phyloP scores from a whole-genome alignment of 1,284 basidiomycete genomes.

The Hemileccinum hortonii region DNA sequence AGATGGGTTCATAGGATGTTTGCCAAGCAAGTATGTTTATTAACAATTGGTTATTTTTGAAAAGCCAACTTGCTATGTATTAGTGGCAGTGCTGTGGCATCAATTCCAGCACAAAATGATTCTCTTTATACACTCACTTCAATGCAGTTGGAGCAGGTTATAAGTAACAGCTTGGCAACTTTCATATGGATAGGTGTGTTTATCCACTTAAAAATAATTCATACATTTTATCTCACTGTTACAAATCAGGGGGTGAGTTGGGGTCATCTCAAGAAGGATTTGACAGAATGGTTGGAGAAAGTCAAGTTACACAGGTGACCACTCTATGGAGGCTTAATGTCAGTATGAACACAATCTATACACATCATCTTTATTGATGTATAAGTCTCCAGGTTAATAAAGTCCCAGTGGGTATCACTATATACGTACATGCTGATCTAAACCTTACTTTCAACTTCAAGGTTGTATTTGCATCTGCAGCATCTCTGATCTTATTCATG shows the following conservation, averaged over 20 bases:
- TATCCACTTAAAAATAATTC: background rate
- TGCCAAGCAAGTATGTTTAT: background rate
- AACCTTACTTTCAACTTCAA: background rate
- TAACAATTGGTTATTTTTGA: background rate
- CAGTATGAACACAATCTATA: background rate
- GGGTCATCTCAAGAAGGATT: background rate
- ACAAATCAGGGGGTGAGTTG: background rate
- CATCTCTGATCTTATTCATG: background rate
- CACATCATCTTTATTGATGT: background rate
- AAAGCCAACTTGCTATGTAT: background rate
- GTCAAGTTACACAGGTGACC: background rate
- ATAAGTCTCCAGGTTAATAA: background rate
- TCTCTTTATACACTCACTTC: background rate
- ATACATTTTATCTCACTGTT: background rate
- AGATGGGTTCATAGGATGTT: background rate
- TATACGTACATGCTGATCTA: too few species aligned
- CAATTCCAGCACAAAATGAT: background rate
- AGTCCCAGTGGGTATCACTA: background rate
- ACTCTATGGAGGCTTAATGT: background rate
- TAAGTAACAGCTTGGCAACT: background rate
- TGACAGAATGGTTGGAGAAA: background rate
- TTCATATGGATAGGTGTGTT: conserved; percentile 6
- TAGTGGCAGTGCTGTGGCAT: background rate
- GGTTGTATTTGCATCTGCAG: background rate
- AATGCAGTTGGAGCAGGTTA: background rate